A percentile compares a stretch with the other conserved stretches of the same genome.
Conservation (phyloP, 306 rosid species). For the Cucumis melo region DNA sequence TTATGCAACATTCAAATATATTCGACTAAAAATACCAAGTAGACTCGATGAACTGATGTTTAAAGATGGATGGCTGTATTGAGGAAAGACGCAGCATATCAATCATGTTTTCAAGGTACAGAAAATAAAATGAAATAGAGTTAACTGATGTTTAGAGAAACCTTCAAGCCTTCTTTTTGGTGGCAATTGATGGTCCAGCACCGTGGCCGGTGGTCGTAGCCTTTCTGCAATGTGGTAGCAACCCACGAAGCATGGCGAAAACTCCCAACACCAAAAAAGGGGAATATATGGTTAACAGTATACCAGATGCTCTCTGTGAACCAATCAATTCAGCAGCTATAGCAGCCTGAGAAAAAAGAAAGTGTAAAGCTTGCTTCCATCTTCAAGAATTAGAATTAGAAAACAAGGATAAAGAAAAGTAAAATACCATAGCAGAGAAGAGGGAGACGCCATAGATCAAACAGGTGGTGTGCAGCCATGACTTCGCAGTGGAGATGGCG, state of each 20-base stretch:
- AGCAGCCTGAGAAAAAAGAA: slow-evolving; percentile 31
- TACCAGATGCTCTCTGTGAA: slow-evolving; percentile 43
- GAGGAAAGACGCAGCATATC: neutral
- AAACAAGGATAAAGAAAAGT: neutral
- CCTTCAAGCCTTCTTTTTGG: slow-evolving; percentile 38
- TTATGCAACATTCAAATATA: neutral
- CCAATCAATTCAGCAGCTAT: slow-evolving; percentile 37
- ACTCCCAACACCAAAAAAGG: slow-evolving; percentile 46
- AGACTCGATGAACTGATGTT: neutral
- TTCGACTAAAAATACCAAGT: neutral
- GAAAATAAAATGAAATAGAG: neutral
- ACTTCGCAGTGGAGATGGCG: slow-evolving; percentile 29
- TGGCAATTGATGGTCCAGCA: slow-evolving; percentile 19
- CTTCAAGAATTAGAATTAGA: too few species aligned
- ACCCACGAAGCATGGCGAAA: slow-evolving; percentile 42
- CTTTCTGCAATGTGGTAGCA: slow-evolving; percentile 25
- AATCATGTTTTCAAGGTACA: too few species aligned
- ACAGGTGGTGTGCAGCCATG: slow-evolving; percentile 68
- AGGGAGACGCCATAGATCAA: slow-evolving; percentile 53
- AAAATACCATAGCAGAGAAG: slow-evolving; percentile 43
- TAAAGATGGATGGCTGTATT: neutral
- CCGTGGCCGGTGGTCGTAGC: slow-evolving; percentile 6
- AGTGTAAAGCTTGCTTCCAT: neutral
- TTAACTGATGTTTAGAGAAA: neutral
- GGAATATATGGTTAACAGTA: slow-evolving; percentile 30